These are phyloP conservation scores for Albatrellus ellisii DNA, from an alignment of 768 basidiomycete species.

Conservation along the genomic window DNA sequence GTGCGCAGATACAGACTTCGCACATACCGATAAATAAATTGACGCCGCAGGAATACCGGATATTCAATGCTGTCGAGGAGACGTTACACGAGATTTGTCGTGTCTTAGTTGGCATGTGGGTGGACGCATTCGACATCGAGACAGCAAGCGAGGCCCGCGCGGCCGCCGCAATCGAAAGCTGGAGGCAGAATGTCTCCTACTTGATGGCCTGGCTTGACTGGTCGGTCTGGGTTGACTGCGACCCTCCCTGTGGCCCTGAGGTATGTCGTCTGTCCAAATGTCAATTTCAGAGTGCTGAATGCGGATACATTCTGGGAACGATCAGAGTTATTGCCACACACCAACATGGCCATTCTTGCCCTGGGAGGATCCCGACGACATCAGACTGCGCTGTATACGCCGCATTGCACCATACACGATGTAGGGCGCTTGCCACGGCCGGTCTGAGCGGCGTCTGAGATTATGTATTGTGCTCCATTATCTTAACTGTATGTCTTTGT, in stretches of 20 bases:
- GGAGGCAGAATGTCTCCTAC: slow-evolving; percentile 22
- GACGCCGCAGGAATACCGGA: slow-evolving; percentile 1
- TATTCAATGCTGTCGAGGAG: background rate
- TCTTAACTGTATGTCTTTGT: no score
- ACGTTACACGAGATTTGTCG: slow-evolving; percentile 4
- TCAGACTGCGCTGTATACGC: background rate
- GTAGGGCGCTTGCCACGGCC: no score
- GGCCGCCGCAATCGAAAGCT: slow-evolving; percentile 15
- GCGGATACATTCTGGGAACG: slow-evolving; percentile 2
- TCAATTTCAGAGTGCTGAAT: background rate
- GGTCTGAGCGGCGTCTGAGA: no score
- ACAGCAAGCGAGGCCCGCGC: slow-evolving; percentile 2
- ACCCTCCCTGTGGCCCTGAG: slow-evolving; percentile 31
- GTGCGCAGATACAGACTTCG: slow-evolving; percentile 1
- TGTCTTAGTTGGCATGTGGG: slow-evolving; percentile 25
- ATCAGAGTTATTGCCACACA: background rate
- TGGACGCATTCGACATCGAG: slow-evolving; percentile 21
- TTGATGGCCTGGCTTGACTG: slow-evolving; percentile 42
- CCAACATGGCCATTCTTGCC: background rate
- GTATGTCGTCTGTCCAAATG: slow-evolving; percentile 18
- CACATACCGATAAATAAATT: background rate
- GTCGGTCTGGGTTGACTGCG: slow-evolving; percentile 36
- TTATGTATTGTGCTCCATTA: no score
- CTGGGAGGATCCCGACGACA: background rate
- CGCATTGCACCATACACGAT: background rate